These are phyloP conservation scores for Serendipita sp. DNA, from an alignment of 768 basidiomycete genomes.

Conservation along the genomic window DNA sequence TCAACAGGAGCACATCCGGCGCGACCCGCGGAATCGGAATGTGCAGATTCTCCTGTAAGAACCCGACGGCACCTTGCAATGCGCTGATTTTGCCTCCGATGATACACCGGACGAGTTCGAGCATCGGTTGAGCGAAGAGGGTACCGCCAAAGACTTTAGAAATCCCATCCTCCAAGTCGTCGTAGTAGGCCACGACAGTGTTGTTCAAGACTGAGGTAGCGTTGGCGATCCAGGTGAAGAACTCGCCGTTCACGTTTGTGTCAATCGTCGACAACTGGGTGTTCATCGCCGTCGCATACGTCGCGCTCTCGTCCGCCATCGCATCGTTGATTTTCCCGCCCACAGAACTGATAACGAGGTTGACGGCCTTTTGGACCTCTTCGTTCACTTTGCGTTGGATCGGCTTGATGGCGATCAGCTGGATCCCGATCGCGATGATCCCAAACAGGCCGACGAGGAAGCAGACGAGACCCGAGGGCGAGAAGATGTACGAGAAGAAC, in stretches of 20 bases:
- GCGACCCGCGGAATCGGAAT: slow-evolving; percentile 70
- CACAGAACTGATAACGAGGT: slow-evolving; percentile 56
- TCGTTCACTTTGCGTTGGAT: slow-evolving; percentile 53
- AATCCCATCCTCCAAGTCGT: slow-evolving; percentile 67
- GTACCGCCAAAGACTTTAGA: slow-evolving; percentile 67
- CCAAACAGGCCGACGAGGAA: slow-evolving; percentile 90
- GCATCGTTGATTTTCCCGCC: slow-evolving; percentile 60
- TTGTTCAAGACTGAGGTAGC: slow-evolving; percentile 77
- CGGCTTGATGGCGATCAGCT: slow-evolving; percentile 64
- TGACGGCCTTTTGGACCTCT: slow-evolving; percentile 43
- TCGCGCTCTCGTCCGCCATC: slow-evolving; percentile 65
- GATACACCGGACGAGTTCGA: slow-evolving; percentile 77
- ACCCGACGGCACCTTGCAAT: slow-evolving; percentile 79
- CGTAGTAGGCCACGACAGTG: slow-evolving; percentile 77
- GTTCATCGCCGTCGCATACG: slow-evolving; percentile 71
- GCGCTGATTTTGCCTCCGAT: slow-evolving; percentile 79
- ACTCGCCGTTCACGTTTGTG: slow-evolving; percentile 60
- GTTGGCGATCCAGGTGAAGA: slow-evolving; percentile 90
- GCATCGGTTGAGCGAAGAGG: slow-evolving; percentile 61
- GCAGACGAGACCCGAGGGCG: slow-evolving; percentile 78
- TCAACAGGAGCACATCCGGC: slow-evolving; percentile 58
- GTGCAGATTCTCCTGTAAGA: slow-evolving; percentile 74
- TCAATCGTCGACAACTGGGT: slow-evolving; percentile 55
- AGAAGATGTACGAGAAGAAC: slow-evolving; percentile 85
- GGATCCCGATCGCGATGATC: slow-evolving; percentile 69